Conservation (phyloP, 257 asterid genomes). For the Misopates orontium region DNA sequence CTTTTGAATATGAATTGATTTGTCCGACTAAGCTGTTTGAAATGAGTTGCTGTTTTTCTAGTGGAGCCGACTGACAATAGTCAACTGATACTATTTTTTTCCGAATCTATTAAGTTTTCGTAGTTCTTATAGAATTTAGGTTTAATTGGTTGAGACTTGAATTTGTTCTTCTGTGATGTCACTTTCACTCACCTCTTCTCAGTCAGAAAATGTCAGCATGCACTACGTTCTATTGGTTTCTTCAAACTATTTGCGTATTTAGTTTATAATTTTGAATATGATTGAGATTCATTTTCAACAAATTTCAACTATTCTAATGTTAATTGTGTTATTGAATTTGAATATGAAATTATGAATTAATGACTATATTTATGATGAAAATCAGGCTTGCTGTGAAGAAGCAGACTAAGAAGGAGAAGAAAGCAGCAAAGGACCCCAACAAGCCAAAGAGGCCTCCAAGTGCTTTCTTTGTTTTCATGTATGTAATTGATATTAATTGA, state of each 20-base stretch:
- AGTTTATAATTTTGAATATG: no score
- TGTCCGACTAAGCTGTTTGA: neutral
- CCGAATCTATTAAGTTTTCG: neutral
- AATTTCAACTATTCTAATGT: neutral
- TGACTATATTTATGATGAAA: conserved; percentile 19
- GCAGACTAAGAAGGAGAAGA: conserved; percentile 46
- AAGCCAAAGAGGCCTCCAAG: conserved; percentile 76
- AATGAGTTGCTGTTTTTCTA: neutral
- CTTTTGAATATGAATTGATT: neutral
- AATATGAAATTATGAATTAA: neutral
- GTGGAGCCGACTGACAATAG: neutral
- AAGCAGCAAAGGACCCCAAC: conserved; percentile 69
- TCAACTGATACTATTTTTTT: neutral
- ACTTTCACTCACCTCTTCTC: neutral
- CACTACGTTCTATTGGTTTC: neutral
- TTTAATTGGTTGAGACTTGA: neutral
- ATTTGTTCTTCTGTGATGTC: neutral
- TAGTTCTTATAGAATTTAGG: neutral
- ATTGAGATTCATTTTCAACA: neutral
- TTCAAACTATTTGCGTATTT: neutral
- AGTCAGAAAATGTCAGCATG: neutral
- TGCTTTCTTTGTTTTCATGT: conserved; percentile 76
- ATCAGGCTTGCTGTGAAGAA: conserved; percentile 58
- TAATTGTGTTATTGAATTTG: neutral
- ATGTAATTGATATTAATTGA: conserved; percentile 17